Conservation (phyloP, 768 basidiomycete genomes). For the Boletus rufocinnamomeus region DNA sequence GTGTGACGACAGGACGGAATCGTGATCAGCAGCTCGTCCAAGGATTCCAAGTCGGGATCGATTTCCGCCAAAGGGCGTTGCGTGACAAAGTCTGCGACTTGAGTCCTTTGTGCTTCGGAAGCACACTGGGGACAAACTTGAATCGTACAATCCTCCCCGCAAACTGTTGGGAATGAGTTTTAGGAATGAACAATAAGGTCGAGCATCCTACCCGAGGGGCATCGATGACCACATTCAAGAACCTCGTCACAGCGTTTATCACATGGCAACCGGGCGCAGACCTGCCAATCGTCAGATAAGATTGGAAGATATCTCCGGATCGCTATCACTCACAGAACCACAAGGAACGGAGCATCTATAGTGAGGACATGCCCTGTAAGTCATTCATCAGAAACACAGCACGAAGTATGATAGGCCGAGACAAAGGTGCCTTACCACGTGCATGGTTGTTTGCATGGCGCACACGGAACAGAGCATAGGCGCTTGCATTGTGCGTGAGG, state of each 20-base stretch:
- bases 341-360: constrained; percentile 60
- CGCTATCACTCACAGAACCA: constrained; percentile 54
- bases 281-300: constrained; percentile 36
- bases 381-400: constrained; percentile 3
- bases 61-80: constrained; percentile 52
- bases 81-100: constrained; percentile 63
- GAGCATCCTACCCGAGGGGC: constrained; percentile 57
- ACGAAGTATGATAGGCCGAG: not conserved
- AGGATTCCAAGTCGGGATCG: constrained; percentile 36
- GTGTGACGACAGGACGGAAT: constrained; percentile 61
- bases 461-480: constrained; percentile 54
- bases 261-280: constrained; percentile 67
- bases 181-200: not conserved
- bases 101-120: constrained; percentile 35
- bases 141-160: constrained; percentile 60
- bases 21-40: constrained; percentile 60
- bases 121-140: constrained; percentile 60
- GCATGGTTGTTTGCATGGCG: constrained; percentile 64
- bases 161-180: constrained; percentile 44
- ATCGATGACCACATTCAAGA: constrained; percentile 61
- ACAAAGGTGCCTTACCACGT: constrained; percentile 42
- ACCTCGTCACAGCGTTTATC: constrained; percentile 51
- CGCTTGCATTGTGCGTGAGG: constrained; percentile 50
- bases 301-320: not conserved
- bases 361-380: constrained; percentile 55